phyloP scores from a whole-genome alignment of 768 basidiomycete species.

The Boletellus sp. region DNA sequence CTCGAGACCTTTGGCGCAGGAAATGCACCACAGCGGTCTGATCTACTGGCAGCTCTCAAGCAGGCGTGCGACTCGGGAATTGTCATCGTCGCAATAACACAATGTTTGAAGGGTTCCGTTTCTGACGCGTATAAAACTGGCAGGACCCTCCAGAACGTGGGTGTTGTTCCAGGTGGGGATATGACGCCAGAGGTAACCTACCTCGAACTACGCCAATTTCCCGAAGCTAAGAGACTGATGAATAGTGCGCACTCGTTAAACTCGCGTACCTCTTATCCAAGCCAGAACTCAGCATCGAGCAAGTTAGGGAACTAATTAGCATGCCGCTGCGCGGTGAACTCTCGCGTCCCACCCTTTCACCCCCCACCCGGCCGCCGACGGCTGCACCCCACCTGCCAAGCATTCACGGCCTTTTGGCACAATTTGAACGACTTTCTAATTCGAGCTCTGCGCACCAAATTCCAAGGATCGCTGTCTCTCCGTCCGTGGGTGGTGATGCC shows the following conservation, averaged over 20 bases:
- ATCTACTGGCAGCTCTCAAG: slow-evolving; percentile 70
- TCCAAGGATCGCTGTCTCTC: slow-evolving; percentile 36
- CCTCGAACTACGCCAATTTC: not conserved
- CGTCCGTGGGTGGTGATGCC: slow-evolving; percentile 37
- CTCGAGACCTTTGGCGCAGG: slow-evolving; percentile 92
- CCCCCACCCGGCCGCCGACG: slow-evolving; percentile 39
- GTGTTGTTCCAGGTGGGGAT: slow-evolving; percentile 81
- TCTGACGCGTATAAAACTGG: slow-evolving; percentile 83
- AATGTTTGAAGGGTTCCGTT: slow-evolving; percentile 85
- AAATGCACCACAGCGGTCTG: slow-evolving; percentile 81
- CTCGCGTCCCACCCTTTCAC: slow-evolving; percentile 47
- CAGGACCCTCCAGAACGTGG: slow-evolving; percentile 60
- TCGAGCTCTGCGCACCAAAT: slow-evolving; percentile 36
- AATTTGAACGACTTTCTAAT: slow-evolving; percentile 64
- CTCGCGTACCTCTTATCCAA: slow-evolving; percentile 88
- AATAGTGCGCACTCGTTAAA: slow-evolving; percentile 85
- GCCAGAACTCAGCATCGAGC: slow-evolving; percentile 59
- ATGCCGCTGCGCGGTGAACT: slow-evolving; percentile 88
- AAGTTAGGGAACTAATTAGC: slow-evolving; percentile 73
- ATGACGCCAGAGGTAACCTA: slow-evolving; percentile 87
- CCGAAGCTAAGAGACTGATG: slow-evolving; percentile 1
- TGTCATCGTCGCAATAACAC: slow-evolving; percentile 87
- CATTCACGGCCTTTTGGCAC: slow-evolving; percentile 62
- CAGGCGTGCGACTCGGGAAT: slow-evolving; percentile 81
- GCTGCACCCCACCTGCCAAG: slow-evolving; percentile 49